These are phyloP conservation scores for Andrographis paniculata DNA, from an alignment of 305 asterid species.

Conservation along the genomic window DNA sequence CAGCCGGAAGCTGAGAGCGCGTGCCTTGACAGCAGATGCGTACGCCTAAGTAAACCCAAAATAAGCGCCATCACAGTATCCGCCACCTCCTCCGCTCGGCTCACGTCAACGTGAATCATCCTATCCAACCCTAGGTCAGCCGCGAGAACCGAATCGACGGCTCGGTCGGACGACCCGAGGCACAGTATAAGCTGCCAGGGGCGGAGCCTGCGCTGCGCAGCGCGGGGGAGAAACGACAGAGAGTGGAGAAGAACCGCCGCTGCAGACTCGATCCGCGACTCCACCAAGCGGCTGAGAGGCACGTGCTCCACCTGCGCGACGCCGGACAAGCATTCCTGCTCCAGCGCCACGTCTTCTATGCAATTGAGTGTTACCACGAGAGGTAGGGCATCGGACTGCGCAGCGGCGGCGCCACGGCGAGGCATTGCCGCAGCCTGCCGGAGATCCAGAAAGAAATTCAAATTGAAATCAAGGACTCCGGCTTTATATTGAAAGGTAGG, in stretches of 20 bases:
- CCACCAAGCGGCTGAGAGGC: slow-evolving; percentile 87
- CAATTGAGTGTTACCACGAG: slow-evolving; percentile 86
- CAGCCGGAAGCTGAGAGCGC: slow-evolving; percentile 94
- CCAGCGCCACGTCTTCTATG: slow-evolving; percentile 72
- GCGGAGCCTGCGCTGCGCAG: slow-evolving; percentile 95
- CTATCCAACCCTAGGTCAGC: slow-evolving; percentile 72
- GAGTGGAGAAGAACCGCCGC: slow-evolving; percentile 94
- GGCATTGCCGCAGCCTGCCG: not conserved
- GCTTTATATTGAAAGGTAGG: too few relatives aligned
- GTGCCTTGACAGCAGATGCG: slow-evolving; percentile 88
- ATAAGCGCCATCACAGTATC: slow-evolving; percentile 96
- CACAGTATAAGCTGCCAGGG: slow-evolving; percentile 93
- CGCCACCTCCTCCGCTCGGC: slow-evolving; percentile 97
- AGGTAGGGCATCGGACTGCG: slow-evolving; percentile 29
- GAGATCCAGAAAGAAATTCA: too few relatives aligned
- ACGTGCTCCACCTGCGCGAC: slow-evolving; percentile 82
- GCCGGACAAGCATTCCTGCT: slow-evolving; percentile 74
- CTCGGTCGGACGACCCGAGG: slow-evolving; percentile 92
- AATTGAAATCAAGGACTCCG: too few relatives aligned
- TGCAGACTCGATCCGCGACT: slow-evolving; percentile 87
- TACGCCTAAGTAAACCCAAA: slow-evolving; percentile 81
- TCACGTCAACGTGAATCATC: slow-evolving; percentile 83
- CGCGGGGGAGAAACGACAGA: slow-evolving; percentile 96
- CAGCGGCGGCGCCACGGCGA: not conserved
- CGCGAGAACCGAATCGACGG: slow-evolving; percentile 83